Percentiles rank a stretch among this genome's conserved stretches.
These are phyloP conservation scores for Penicillium pancosmium DNA, from an alignment of 495 filamentous ascomycete genomes.

Conservation along the genomic window DNA sequence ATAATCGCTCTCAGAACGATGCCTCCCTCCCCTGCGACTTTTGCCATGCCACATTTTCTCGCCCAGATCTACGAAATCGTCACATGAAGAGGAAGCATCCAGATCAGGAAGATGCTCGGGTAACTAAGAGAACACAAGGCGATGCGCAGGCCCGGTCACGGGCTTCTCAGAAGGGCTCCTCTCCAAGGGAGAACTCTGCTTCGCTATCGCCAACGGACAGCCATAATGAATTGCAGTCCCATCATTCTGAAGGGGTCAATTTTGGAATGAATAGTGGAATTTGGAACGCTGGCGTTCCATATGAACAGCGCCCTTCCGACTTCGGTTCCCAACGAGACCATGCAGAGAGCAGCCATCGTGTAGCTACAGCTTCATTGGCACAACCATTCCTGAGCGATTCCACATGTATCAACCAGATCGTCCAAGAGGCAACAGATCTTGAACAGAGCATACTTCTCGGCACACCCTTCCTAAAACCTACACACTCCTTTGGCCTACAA, in stretches of 20 bases:
- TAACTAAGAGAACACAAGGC: constrained; percentile 15
- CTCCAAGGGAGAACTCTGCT: not conserved
- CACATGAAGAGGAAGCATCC: constrained; percentile 44
- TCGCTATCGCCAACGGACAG: constrained; percentile 3
- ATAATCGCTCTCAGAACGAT: constrained; percentile 30
- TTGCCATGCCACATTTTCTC: constrained; percentile 37
- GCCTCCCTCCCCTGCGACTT: constrained; percentile 29
- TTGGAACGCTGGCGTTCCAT: not conserved
- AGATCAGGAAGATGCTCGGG: constrained; percentile 24
- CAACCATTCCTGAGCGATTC: constrained; percentile 3
- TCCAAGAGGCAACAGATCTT: constrained; percentile 12
- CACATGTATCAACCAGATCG: constrained; percentile 13
- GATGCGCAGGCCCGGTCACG: constrained; percentile 3
- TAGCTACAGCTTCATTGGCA: not conserved
- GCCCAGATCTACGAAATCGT: constrained; percentile 32
- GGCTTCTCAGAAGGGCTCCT: not conserved
- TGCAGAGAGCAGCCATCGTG: not conserved
- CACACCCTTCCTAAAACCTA: constrained; percentile 18
- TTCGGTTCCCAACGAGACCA: not conserved
- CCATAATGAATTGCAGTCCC: not conserved
- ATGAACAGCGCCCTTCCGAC: not conserved
- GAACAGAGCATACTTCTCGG: constrained; percentile 24
- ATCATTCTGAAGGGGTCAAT: not conserved
- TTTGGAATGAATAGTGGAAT: not conserved
- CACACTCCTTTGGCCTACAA: constrained; percentile 11